Evolutionary conservation across 108 stramenopile genomes (phyloP), one percentile per base, ranked within the genome.

Genomic region (Nitzschia sp.): DNA sequence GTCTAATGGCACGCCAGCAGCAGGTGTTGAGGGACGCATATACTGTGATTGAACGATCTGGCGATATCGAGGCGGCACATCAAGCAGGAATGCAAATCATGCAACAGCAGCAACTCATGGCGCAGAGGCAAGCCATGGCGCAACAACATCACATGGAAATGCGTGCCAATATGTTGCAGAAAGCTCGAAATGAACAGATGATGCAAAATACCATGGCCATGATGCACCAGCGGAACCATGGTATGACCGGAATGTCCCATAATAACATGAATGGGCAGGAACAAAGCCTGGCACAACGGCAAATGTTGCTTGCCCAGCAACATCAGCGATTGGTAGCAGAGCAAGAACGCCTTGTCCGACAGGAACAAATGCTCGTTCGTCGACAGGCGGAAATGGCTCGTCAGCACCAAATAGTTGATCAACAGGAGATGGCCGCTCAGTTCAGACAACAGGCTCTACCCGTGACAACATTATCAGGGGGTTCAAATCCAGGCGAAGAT

Each of bases 261-360:
- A n/a, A n/a, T n/a, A 5, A 30, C 5, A 63, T 63, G 45, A 34
- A 34, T 18, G n/a, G 25, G n/a, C 24, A 18, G 30, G 17, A 11
- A 2, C 48, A 54, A n/a, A 21, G 48, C 38, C 26, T 62, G 19
- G 25, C 32, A 4, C 65, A 66, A 54, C 47, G 32, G 45, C 65
- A 66, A 9, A 47, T 53, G 49, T 19, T 53, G 26, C 49, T 66
- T 0, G 23, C 45, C 18, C 65, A 53, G 15, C 28, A 66, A 34
- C 65, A 66, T 1, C 65, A 66, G 2, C 65, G 49, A 35, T 28
- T 66, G 3, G 24, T 28, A 11, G 53, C 65, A 1, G 31, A 51
- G 21, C 65, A 66, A 31, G 27, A 54, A 51, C 45, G 27, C 11
- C 21, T 54, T 4, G 33, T 53, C 26, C 26, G 31, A 15, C 48